Conservation (phyloP, 768 basidiomycete genomes). For the Sarcodon aspratus region DNA sequence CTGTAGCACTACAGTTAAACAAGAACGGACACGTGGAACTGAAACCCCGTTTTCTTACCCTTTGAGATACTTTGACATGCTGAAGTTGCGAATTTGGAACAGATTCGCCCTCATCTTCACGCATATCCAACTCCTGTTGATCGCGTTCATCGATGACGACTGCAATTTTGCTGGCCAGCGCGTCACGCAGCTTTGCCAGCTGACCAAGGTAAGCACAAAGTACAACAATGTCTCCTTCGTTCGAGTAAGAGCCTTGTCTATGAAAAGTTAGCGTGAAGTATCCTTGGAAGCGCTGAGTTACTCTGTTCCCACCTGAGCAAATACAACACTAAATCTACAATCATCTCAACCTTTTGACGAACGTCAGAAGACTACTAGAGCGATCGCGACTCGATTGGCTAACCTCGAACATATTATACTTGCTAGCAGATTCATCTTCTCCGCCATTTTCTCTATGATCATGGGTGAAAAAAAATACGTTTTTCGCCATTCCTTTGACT, state of each 20-base stretch:
- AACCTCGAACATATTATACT: slow-evolving; percentile 61
- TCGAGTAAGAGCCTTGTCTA: slow-evolving; percentile 36
- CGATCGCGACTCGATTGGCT: neutral
- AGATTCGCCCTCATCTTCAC: slow-evolving; percentile 30
- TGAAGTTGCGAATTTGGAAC: slow-evolving; percentile 13
- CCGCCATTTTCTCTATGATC: slow-evolving; percentile 46
- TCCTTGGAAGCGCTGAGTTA: neutral
- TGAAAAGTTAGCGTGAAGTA: neutral
- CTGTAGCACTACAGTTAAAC: slow-evolving; percentile 18
- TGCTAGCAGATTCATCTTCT: slow-evolving; percentile 48
- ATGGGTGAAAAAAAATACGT: slow-evolving; percentile 63
- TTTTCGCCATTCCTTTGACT: slow-evolving; percentile 51
- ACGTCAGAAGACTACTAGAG: neutral
- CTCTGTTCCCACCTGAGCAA: slow-evolving; percentile 24
- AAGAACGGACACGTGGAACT: neutral
- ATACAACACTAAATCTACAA: slow-evolving; percentile 40
- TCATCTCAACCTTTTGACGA: slow-evolving; percentile 25
- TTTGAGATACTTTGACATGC: slow-evolving; percentile 37
- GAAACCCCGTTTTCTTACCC: slow-evolving; percentile 24
- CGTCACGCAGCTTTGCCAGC: slow-evolving; percentile 30
- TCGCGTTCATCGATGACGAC: slow-evolving; percentile 64
- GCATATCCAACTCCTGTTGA: slow-evolving; percentile 42
- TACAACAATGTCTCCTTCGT: slow-evolving; percentile 39
- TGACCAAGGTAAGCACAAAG: slow-evolving; percentile 44
- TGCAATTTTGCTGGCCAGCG: slow-evolving; percentile 34